Base-by-base conservation (phyloP, 768 basidiomycete species). In the Auricularia cornea region DNA sequence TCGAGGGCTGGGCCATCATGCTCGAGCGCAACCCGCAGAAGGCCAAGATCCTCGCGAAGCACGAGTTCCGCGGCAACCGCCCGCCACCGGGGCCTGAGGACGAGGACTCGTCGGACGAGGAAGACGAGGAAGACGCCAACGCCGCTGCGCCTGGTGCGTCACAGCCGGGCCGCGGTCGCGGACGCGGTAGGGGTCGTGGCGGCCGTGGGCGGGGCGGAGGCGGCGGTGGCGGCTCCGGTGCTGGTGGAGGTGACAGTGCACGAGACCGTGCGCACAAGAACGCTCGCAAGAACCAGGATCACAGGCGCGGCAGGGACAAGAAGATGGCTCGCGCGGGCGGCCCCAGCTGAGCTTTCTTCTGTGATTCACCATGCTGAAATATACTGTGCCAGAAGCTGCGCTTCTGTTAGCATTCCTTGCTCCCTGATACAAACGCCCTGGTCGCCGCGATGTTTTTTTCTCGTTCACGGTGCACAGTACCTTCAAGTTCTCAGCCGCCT, bases 1-100 rank as follows among this genome's bases (percentile, higher is more conserved):
- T 97, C 30, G 94, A 97, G 73, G 94, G 94, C 0, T 97, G 94
- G 94, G 83, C 76, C 63, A 86, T 90, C 62, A 92, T 96, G 88
- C 73, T 97, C 63, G 95, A 98, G 63, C 77, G 88, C 67, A 88
- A 95, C 69, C 88, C 88, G 2, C 83, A 83, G 67, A 90, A 92
- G 71, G 88, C 89, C 61, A 85, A 80, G 72, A 83, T 94, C 64
- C 73, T 88, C 2, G 78, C 83, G 65, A 92, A 89, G 72, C 85
- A 94, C 69, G 89, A 88, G 64, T 92, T 92, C 70, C 71, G 83
- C 6, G 87, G 88, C 1, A 91, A 92, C 70, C 81, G 70, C 63
- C 44, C 63, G 26, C 16, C 62, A 30, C 56, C 31, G 54, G 64
- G 20, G 48, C 29, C 26, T 35, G 54, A 48, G 28, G 60, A 57